Evolutionary conservation across 2,329 filamentous ascomycete species (phyloP), one percentile per base, ranked within the genome.

Genomic region (Septoria linicola): DNA sequence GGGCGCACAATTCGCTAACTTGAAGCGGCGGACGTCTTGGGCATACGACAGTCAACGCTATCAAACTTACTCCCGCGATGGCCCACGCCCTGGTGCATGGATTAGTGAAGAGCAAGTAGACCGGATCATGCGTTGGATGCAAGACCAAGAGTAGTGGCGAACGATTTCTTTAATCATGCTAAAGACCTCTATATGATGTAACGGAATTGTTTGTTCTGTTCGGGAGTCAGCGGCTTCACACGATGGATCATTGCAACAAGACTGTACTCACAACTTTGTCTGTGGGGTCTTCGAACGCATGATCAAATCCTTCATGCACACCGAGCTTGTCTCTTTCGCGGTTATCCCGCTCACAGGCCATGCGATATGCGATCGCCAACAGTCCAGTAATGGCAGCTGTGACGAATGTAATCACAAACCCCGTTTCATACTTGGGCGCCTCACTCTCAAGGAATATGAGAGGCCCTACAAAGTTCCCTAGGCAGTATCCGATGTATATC

Each of bases 221-320:
- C 69, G 56, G 77, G 74, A 4, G 76, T 79, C 41, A 77, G 64
- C 55, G 77, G 61, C 8, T 11, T 10, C 7, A 27, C 11, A 23
- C 8, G 10, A 7, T 13, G 19, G 31, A 7, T 41, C 34, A 25
- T 2, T 27, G 30, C 13, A 25, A 14, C 32, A 8, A 8, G 3
- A 25, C 16, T 4, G 17, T 14, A 43, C 53, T 48, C 31, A 55
- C 53, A 51, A 54, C 70, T 40, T 59, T 71, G 57, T 79, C 75
- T 3, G 76, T 79, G 27, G 77, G 64, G 56, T 79, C 76, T 42
- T 79, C 73, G 48, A 76, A 79, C 0, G 76, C 76, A 58, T 79
- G 71, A 39, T 79, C 77, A 39, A 73, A 79, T 1, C 69, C 75
- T 62, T 79, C 76, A 13, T 68, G 49, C 7, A 66, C 69, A 1